phyloP scores from a whole-genome alignment of 1,139 yeast genomes.

The Magnusiomyces clavatus region DNA sequence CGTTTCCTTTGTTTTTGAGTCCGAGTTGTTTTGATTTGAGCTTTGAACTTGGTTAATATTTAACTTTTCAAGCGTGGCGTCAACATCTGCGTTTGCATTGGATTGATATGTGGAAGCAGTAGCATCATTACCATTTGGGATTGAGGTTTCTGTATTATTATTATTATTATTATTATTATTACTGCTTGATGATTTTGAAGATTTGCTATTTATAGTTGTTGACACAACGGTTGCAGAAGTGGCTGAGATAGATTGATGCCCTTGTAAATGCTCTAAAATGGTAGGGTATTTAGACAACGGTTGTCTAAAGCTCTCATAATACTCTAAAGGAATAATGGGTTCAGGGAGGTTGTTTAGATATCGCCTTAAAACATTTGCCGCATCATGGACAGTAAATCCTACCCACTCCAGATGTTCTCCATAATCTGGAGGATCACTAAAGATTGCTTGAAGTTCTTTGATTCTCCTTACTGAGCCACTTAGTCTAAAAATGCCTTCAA shows the following conservation, averaged over 20 bases:
- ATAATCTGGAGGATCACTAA: conserved; percentile 74
- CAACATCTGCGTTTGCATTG: too few relatives aligned
- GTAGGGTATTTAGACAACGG: conserved; percentile 60
- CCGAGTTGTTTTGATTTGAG: too few relatives aligned
- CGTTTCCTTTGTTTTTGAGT: too few relatives aligned
- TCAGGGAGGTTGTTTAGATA: conserved; percentile 85
- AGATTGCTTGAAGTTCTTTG: conserved; percentile 73
- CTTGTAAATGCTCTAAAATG: conserved; percentile 53
- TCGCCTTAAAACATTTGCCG: conserved; percentile 82
- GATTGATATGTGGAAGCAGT: too few relatives aligned
- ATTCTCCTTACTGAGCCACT: conserved; percentile 89
- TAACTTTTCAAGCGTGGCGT: too few relatives aligned
- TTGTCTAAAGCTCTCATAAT: conserved; percentile 72
- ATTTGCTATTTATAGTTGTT: background rate
- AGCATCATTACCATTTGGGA: too few relatives aligned
- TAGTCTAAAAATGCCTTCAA: conserved; percentile 89
- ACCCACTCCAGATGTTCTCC: conserved; percentile 89
- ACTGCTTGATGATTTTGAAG: too few relatives aligned
- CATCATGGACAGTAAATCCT: conserved; percentile 95
- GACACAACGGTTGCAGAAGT: conserved; percentile 9
- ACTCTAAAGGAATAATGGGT: conserved; percentile 74
- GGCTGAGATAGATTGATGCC: conserved; percentile 14
- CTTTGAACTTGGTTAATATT: too few relatives aligned
- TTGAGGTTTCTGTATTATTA: too few relatives aligned
- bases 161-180: too few relatives aligned